A percentile compares a stretch with the other conserved stretches of the same genome.
Evolutionary conservation across 1,284 basidiomycete species (phyloP).

Genomic region (Cystobasidiaceae sp.): DNA sequence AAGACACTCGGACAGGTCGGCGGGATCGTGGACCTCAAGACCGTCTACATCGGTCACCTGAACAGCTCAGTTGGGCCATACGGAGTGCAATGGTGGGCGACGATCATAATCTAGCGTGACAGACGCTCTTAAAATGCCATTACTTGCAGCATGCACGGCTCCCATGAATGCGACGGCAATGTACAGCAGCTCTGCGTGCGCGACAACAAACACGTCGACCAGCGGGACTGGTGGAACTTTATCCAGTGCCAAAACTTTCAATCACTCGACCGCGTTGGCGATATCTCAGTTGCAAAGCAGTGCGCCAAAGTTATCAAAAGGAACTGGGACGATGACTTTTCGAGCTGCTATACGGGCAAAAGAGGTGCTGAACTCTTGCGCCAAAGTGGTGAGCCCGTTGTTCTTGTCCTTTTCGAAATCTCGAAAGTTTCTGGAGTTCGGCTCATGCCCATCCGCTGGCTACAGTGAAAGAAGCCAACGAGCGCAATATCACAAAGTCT

Average conservation of each 20-base stretch:
- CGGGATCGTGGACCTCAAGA: conserved; percentile 26
- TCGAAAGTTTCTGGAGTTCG: neutral
- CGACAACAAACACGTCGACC: conserved; percentile 2
- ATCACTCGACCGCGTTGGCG: conserved; percentile 33
- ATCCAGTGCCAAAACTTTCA: conserved; percentile 34
- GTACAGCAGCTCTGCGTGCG: conserved; percentile 40
- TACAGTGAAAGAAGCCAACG: conserved; percentile 11
- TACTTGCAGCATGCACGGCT: conserved; percentile 36
- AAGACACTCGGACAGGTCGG: conserved; percentile 30
- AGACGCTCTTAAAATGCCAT: neutral
- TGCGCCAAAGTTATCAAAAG: conserved; percentile 36
- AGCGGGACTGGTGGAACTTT: conserved; percentile 36
- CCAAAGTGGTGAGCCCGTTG: conserved; percentile 26
- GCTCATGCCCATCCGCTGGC: neutral
- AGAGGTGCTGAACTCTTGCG: conserved; percentile 32
- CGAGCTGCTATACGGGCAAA: conserved; percentile 34
- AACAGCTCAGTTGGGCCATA: conserved; percentile 1
- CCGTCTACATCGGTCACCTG: conserved; percentile 34
- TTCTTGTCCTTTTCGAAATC: neutral
- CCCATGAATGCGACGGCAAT: conserved; percentile 37
- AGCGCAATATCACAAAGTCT: conserved; percentile 15
- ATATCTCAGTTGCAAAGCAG: conserved; percentile 33
- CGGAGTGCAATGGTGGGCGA: neutral
- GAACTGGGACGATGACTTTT: conserved; percentile 36
- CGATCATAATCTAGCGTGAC: conserved; percentile 1